Conservation (phyloP, 148 eudicot genomes). For the Fagopyrum esculentum region DNA sequence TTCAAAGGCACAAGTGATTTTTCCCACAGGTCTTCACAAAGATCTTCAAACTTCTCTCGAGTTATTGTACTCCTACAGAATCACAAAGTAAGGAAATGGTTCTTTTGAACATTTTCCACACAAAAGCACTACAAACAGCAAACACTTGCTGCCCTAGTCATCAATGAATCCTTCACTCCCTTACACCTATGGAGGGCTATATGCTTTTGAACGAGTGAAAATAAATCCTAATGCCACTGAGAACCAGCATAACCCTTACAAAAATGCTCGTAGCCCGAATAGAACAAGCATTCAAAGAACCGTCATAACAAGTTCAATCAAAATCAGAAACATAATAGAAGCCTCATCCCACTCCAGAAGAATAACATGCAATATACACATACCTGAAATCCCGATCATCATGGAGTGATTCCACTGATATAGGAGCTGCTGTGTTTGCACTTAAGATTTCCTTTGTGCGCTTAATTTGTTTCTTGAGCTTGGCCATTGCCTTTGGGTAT, state of each 20-base stretch:
- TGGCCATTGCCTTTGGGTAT: conserved; percentile 93
- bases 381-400: conserved; percentile 97
- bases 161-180: neutral
- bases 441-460: conserved; percentile 94
- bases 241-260: neutral
- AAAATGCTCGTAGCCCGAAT: neutral
- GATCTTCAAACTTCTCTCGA: conserved; percentile 92
- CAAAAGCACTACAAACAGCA: neutral
- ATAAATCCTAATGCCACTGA: neutral
- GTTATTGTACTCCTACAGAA: conserved; percentile 77
- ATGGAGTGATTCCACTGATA: conserved; percentile 89
- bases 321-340: neutral
- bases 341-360: neutral
- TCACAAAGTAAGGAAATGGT: neutral
- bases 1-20: conserved; percentile 70
- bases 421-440: conserved; percentile 86
- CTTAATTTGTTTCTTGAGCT: conserved; percentile 97
- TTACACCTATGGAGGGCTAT: neutral
- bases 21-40: conserved; percentile 85
- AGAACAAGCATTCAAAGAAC: too few relatives aligned
- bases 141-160: neutral
- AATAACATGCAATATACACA: neutral
- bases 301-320: neutral
- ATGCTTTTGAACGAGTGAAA: neutral
- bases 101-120: neutral